These are phyloP conservation scores for Oryza longistaminata DNA, from an alignment of 176 grass and related monocot genomes.

Conservation along the genomic window DNA sequence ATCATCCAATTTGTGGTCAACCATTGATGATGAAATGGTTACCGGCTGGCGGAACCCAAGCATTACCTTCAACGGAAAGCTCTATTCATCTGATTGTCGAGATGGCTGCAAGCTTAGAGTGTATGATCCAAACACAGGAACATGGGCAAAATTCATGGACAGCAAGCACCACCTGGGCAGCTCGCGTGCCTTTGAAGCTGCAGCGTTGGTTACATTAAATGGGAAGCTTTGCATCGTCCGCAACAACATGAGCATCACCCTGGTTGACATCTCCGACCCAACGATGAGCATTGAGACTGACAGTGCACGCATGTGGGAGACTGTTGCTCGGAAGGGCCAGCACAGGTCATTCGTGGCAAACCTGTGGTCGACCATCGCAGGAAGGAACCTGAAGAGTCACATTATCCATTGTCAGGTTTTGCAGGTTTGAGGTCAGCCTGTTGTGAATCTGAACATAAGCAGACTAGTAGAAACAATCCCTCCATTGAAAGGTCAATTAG, in stretches of 20 bases:
- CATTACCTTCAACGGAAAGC: constrained; percentile 65
- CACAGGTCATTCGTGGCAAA: constrained; percentile 68
- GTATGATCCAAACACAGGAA: constrained; percentile 63
- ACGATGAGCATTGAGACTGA: constrained; percentile 49
- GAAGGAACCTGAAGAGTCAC: constrained; percentile 62
- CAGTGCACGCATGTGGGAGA: constrained; percentile 72
- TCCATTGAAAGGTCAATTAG: neutral
- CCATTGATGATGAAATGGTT: constrained; percentile 68
- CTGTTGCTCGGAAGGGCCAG: constrained; percentile 56
- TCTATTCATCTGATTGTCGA: constrained; percentile 72
- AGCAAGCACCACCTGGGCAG: constrained; percentile 75
- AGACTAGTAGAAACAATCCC: neutral
- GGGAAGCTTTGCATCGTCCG: constrained; percentile 77
- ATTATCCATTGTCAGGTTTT: constrained; percentile 92
- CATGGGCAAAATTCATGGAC: constrained; percentile 71
- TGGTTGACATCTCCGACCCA: constrained; percentile 61
- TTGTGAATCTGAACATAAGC: neutral
- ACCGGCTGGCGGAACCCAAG: constrained; percentile 81
- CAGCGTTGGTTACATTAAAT: constrained; percentile 69
- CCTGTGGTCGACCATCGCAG: constrained; percentile 75
- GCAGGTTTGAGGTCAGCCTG: constrained; percentile 41
- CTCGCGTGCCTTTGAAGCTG: constrained; percentile 74
- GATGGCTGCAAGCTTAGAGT: constrained; percentile 87
- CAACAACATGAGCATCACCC: constrained; percentile 89
- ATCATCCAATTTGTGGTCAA: constrained; percentile 53